Evolutionary conservation across 768 basidiomycete species (phyloP).

Genomic region (Paxillus involutus): DNA sequence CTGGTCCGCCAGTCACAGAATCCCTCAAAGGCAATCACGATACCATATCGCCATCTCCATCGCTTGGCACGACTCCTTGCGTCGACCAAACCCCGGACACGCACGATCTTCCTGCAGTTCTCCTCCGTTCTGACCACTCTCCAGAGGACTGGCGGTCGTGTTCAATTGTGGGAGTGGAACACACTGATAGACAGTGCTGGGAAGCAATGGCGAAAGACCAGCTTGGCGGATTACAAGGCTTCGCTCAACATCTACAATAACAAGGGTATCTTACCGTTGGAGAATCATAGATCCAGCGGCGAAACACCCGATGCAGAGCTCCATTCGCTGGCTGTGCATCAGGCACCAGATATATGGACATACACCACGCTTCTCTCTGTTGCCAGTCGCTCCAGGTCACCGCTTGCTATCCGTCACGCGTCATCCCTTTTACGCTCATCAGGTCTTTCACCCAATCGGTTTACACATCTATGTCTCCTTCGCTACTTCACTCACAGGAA

Average conservation of each 20-base stretch:
- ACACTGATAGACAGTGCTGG: slow-evolving; percentile 67
- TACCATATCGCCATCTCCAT: slow-evolving; percentile 51
- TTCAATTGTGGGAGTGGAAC: slow-evolving; percentile 77
- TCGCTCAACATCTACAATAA: slow-evolving; percentile 63
- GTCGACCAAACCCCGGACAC: slow-evolving; percentile 52
- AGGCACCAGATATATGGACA: slow-evolving; percentile 63
- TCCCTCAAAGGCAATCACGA: slow-evolving; percentile 6
- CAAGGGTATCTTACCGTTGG: slow-evolving; percentile 42
- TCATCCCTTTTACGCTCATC: slow-evolving; percentile 53
- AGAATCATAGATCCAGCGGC: slow-evolving; percentile 5
- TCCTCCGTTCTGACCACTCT: slow-evolving; percentile 66
- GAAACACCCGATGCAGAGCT: slow-evolving; percentile 7
- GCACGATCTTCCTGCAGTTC: slow-evolving; percentile 59
- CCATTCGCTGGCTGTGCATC: not conserved
- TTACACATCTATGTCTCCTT: slow-evolving; percentile 62
- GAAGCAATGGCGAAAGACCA: slow-evolving; percentile 61
- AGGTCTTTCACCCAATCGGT: slow-evolving; percentile 54
- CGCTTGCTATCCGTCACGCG: slow-evolving; percentile 49
- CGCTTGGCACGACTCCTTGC: slow-evolving; percentile 62
- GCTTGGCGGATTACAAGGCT: slow-evolving; percentile 54
- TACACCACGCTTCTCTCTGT: slow-evolving; percentile 67
- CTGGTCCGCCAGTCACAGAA: slow-evolving; percentile 15
- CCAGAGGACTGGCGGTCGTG: slow-evolving; percentile 49
- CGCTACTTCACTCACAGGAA: slow-evolving; percentile 49
- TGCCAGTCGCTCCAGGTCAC: slow-evolving; percentile 52